Evolutionary conservation across 768 basidiomycete species (phyloP).

Genomic region (Rhodosporidiobolus odoratus): DNA sequence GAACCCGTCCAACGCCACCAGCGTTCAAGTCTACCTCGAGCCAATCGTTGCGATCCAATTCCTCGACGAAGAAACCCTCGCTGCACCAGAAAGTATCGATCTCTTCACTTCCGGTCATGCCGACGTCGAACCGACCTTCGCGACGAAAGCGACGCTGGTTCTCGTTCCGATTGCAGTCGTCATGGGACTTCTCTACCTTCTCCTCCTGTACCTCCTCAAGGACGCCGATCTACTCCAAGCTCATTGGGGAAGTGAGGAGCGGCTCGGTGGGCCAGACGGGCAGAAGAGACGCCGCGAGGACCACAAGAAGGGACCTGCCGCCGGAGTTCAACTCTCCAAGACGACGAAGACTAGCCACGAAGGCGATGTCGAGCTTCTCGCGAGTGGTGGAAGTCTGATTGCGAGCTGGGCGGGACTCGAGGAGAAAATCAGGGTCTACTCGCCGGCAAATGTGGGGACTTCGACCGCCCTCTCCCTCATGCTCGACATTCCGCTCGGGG

Average conservation of each 20-base stretch:
- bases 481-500: slow-evolving; percentile 52
- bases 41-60: slow-evolving; percentile 71
- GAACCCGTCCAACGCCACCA: slow-evolving; percentile 61
- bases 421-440: slow-evolving; percentile 64
- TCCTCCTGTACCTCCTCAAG: slow-evolving; percentile 81
- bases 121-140: slow-evolving; percentile 31
- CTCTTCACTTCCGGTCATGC: not conserved
- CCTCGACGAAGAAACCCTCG: slow-evolving; percentile 40
- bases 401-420: slow-evolving; percentile 65
- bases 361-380: slow-evolving; percentile 76
- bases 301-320: not conserved
- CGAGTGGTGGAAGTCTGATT: slow-evolving; percentile 63
- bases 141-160: slow-evolving; percentile 58
- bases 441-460: slow-evolving; percentile 55
- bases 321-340: slow-evolving; percentile 45
- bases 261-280: slow-evolving; percentile 32
- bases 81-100: slow-evolving; percentile 15
- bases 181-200: slow-evolving; percentile 63
- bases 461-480: slow-evolving; percentile 51
- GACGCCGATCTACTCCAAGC: slow-evolving; percentile 85
- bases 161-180: slow-evolving; percentile 76
- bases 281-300: slow-evolving; percentile 47
- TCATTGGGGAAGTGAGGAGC: slow-evolving; percentile 53
- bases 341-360: slow-evolving; percentile 68
- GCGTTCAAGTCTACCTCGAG: slow-evolving; percentile 74